Base-by-base conservation (phyloP, 2,329 filamentous ascomycete species). In the Phoma sp. region DNA sequence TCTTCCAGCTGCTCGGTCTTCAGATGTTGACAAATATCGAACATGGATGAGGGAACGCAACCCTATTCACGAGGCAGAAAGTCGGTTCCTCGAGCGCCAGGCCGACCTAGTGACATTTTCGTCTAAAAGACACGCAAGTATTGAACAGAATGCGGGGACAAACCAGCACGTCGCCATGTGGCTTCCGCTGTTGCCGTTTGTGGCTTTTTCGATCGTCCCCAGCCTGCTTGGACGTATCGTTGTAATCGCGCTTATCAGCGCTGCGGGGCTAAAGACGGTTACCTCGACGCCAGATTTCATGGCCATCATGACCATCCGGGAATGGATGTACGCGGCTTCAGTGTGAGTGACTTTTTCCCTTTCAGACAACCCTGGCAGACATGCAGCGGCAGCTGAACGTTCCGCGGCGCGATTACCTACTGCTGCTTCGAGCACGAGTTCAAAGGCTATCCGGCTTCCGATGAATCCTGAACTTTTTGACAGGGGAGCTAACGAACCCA, bases 21-120 rank as follows among this genome's bases (percentile, higher is more conserved):
- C 77, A 8, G 85, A 90, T 45, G 75, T 86, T 14, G 69, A 76
- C 11, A 72, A 71, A 1, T 87, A 86, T 64, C 81, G 80, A 37
- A 63, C 73, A 6, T 90, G 86, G 73, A 81, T 89, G 38, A 72
- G 77, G 7, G 77, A 73, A 9, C 79, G 82, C 53, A 76, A 77
- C 29, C 82, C 83, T 6, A 81, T 91, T 41, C 81, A 82, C 33
- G 79, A 85, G 36, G 66, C 75, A 7, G 89, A 91, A 70, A 79
- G 80, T 2, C 77, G 77, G 4, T 89, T 89, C 63, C 78, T 90
- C 4, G 79, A 84, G 35, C 72, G 76, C 4, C 68, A 75, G 10
- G 74, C 81, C 4, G 86, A 89, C 59, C 78, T 89, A 10, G 69
- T 89, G 18, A 78, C 63, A 6, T 44, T 73, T 42, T 40, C 73